Base-by-base conservation (phyloP, 116 monocot genomes). In the Zostera marina region DNA sequence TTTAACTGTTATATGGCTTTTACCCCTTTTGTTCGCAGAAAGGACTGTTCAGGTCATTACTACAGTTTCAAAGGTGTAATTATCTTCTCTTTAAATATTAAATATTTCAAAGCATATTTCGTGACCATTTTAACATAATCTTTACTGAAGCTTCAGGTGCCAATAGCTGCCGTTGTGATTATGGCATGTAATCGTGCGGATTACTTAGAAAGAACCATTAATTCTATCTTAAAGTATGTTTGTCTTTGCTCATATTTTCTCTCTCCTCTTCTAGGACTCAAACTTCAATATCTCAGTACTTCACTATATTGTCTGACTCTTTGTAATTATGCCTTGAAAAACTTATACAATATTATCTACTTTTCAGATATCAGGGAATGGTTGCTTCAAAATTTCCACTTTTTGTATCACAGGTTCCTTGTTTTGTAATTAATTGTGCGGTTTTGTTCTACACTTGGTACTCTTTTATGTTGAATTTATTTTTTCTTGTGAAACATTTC, bases 151-250 rank as follows among this genome's bases (percentile, higher is more conserved):
- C 77, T 53, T 41, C 72, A 94, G 94, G 60, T 60, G 20, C 77
- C 81, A 72, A 76, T 88, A 56, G 94, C 88, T 64, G 94, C 88
- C 73, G 85, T 85, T 66, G 94, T 94, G n/a, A 51, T 94, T 58
- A 94, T 94, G 94, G 85, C 94, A 47, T 94, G 85, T 75, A 94
- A 85, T 82, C 76, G 94, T 2, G 75, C 79, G 42, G 94, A 94
- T 65, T 94, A 94, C 70, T 59, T 94, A 61, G 69, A 84, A 56
- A 84, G 84, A 58, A 94, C 94, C 58, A 69, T 94, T 58, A 52
- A 74, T 45, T 94, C 94, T 52, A 49, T 94, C 8, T 67, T 94
- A 56, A 84, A 88, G 94, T 94, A 82, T 63, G 77, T 39, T 25
- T 17, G 49, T 51, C 20, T 48, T 3, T 20, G 49, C 20, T 51